Conservation (phyloP, 179 eudicot genomes). For the Heliamphora pulchella region DNA sequence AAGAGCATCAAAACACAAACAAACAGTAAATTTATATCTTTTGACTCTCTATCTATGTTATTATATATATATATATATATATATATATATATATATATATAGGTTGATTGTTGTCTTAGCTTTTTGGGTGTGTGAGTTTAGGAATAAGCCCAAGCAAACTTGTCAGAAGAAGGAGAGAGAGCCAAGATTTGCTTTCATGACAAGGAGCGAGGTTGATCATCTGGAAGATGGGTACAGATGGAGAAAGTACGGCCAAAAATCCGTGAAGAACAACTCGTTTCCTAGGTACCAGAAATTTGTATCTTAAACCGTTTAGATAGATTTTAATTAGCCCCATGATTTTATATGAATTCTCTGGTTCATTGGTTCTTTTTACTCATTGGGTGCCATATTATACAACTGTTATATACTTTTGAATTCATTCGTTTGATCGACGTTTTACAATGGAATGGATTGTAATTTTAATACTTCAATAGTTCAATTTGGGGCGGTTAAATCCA, state of each 20-base stretch:
- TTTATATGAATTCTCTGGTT: too few relatives aligned
- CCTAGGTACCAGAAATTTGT: slow-evolving; percentile 34
- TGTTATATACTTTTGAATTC: too few relatives aligned
- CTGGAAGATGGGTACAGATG: slow-evolving; percentile 65
- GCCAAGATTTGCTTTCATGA: slow-evolving; percentile 52
- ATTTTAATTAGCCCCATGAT: not conserved
- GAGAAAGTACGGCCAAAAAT: slow-evolving; percentile 67
- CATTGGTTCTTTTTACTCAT: too few relatives aligned
- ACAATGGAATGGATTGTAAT: too few relatives aligned
- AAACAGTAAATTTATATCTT: slow-evolving; percentile 29
- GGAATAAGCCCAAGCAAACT: slow-evolving; percentile 39
- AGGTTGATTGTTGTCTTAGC: not conserved
- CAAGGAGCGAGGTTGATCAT: slow-evolving; percentile 61
- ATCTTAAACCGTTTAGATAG: not conserved
- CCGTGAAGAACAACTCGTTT: slow-evolving; percentile 58
- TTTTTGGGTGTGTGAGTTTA: not conserved
- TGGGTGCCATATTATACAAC: too few relatives aligned
- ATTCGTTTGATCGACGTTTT: too few relatives aligned
- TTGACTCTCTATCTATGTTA: not conserved
- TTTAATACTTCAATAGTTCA: too few relatives aligned
- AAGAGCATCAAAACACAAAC: slow-evolving; percentile 18
- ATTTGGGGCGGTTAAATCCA: too few relatives aligned
- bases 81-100: too few relatives aligned
- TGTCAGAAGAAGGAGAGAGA: slow-evolving; percentile 33
- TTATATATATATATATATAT: not conserved